A percentile compares a stretch with the other conserved stretches of the same genome.
Conservation (phyloP, 768 basidiomycete genomes). For the Leucocoprinus birnbaumii region DNA sequence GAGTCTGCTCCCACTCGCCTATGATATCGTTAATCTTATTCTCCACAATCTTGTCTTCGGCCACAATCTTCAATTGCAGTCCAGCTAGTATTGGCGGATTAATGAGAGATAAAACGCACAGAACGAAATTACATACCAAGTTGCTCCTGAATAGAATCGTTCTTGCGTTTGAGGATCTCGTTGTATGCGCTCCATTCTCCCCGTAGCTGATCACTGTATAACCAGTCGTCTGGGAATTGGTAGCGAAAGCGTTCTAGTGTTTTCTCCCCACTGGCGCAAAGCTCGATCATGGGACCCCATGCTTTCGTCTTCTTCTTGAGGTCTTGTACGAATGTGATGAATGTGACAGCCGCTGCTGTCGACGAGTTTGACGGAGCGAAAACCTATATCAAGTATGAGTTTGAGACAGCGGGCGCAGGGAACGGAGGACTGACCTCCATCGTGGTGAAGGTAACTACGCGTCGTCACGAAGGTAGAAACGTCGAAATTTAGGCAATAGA, state of each 20-base stretch:
- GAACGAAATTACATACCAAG: constrained; percentile 59
- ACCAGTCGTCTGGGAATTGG: constrained; percentile 96
- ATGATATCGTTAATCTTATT: constrained; percentile 92
- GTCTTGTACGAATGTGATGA: constrained; percentile 99
- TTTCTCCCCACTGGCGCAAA: constrained; percentile 94
- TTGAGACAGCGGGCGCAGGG: not conserved
- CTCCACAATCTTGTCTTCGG: constrained; percentile 97
- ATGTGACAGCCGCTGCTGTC: constrained; percentile 96
- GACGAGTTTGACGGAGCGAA: constrained; percentile 84
- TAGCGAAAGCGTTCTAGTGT: constrained; percentile 95
- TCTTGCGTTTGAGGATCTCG: constrained; percentile 97
- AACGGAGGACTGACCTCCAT: constrained; percentile 37
- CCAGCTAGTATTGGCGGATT: constrained; percentile 56
- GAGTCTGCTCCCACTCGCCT: constrained; percentile 91
- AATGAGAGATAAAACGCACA: not conserved
- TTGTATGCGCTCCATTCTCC: constrained; percentile 99
- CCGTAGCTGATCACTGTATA: constrained; percentile 95
- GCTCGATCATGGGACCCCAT: constrained; percentile 96
- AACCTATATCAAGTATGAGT: constrained; percentile 33
- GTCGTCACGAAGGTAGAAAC: constrained; percentile 23
- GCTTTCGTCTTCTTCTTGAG: constrained; percentile 94
- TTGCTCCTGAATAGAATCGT: constrained; percentile 97
- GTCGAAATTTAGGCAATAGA: constrained; percentile 15
- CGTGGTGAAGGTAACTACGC: constrained; percentile 31
- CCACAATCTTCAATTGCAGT: constrained; percentile 98